These are phyloP conservation scores for Symbiodinium natans DNA, from an alignment of 73 alveolate genomes.

Conservation along the genomic window DNA sequence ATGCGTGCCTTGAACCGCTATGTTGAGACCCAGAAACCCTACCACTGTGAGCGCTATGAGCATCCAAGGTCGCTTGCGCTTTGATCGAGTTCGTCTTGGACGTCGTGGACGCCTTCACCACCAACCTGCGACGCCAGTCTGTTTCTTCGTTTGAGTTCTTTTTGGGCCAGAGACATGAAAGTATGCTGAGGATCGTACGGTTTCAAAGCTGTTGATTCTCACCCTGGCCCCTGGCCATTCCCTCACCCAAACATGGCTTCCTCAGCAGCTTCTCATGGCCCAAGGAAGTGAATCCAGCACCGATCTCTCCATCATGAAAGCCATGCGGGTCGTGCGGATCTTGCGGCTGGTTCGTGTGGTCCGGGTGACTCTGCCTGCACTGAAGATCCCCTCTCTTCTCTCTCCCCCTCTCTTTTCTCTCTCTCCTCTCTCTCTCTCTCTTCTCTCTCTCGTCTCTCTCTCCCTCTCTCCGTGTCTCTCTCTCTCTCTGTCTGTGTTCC, in stretches of 20 bases:
- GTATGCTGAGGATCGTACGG: neutral
- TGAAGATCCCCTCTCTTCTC: neutral
- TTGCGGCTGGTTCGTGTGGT: slow-evolving; percentile 62
- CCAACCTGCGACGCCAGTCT: neutral
- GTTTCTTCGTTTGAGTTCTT: neutral
- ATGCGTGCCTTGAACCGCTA: neutral
- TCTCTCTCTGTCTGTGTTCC: no score
- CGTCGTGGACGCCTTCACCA: neutral
- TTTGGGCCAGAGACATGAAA: neutral
- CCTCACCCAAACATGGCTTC: neutral
- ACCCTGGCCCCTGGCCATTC: neutral
- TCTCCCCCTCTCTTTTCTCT: no score
- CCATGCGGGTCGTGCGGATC: slow-evolving; percentile 74
- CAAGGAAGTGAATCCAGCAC: neutral
- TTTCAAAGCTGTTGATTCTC: no score
- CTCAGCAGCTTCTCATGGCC: neutral
- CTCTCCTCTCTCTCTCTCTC: no score
- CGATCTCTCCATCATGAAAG: slow-evolving; percentile 40
- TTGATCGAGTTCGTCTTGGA: slow-evolving; percentile 1
- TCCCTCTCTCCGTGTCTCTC: no score
- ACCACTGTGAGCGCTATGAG: neutral
- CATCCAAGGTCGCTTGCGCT: neutral
- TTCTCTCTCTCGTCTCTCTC: no score
- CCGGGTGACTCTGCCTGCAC: slow-evolving; percentile 14
- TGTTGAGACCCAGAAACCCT: neutral